Base-by-base conservation (phyloP, 305 asterid species). In the Rubia tinctorum region DNA sequence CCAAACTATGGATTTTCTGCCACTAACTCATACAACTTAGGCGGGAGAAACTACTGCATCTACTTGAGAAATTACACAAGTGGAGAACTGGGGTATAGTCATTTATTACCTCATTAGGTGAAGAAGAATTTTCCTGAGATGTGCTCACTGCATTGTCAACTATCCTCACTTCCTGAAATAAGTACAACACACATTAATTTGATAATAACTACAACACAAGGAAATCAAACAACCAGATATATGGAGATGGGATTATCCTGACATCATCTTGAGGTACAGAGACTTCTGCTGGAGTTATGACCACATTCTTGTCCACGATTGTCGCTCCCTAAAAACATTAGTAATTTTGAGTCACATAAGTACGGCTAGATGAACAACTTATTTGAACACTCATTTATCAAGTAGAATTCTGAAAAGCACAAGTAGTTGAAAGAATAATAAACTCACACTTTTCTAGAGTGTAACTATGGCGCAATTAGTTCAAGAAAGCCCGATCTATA, bases 241-340 rank as follows among this genome's bases (percentile, higher is more conserved):
- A 23, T 13, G 67, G 56, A 69, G 63, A 80, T n/a, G 45, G 68
- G 75, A 47, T 73, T 84, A 89, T 94, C 96, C 68, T 82, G 81
- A 75, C 76, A 75, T 77, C 85, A 77, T 84, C 73, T 62, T 77
- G 88, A 22, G 85, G 89, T 71, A 83, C 85, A 77, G 88, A 90
- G 82, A 85, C 84, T 80, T 87, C 92, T 68, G 86, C 92, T 58
- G 73, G 84, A 47, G 85, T 76, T 63, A 92, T 92, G 75, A 73
- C 84, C 79, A 90, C 97, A 78, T 84, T 89, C 85, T 84, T 92
- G 86, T 92, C 98, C 75, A 92, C 92, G 81, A 92, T 89, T 56
- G 97, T 92, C 67, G 98, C 98, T 75, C 98, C 97, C 98, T 92
- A 88, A 73, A 80, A 76, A 69, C 71, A 42, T 7, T 44, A 22